Percentiles rank a stretch among this genome's conserved stretches.
phyloP scores from a whole-genome alignment of 805 yeast genomes.

The Zygoascus bituminiphila region DNA sequence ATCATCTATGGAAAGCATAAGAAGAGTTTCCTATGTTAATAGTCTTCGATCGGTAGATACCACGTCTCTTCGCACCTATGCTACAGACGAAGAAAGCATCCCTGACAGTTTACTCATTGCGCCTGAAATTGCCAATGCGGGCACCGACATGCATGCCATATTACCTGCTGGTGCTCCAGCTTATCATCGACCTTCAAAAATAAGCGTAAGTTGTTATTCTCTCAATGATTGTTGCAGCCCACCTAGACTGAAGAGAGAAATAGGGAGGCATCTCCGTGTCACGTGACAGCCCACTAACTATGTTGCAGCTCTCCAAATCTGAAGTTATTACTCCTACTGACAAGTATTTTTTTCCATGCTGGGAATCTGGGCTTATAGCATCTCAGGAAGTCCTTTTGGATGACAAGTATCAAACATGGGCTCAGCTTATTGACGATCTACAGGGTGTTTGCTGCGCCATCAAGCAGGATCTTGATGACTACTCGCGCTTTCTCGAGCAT shows the following conservation, averaged over 20 bases:
- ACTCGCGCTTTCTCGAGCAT: neutral
- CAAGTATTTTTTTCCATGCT: neutral
- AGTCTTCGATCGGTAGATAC: neutral
- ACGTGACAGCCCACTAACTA: neutral
- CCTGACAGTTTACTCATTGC: neutral
- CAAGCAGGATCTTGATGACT: neutral
- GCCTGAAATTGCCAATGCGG: neutral
- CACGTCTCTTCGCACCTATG: neutral
- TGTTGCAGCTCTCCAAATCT: neutral
- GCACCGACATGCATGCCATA: neutral
- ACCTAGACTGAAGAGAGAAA: no score
- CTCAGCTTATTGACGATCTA: neutral
- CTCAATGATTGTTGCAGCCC: no score
- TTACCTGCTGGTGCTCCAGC: neutral
- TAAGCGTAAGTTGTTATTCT: neutral
- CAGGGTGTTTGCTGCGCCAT: neutral
- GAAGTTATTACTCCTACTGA: neutral
- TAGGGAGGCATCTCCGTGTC: no score
- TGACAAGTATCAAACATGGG: neutral
- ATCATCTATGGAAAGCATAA: conserved; percentile 9
- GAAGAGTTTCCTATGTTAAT: conserved; percentile 1
- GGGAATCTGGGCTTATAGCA: conserved; percentile 3
- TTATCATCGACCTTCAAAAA: neutral
- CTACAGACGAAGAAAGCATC: neutral
- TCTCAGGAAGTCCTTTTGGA: conserved; percentile 1